These are phyloP conservation scores for Cenchrus fungigraminus DNA, from an alignment of 176 grass and related monocot genomes.

Conservation along the genomic window DNA sequence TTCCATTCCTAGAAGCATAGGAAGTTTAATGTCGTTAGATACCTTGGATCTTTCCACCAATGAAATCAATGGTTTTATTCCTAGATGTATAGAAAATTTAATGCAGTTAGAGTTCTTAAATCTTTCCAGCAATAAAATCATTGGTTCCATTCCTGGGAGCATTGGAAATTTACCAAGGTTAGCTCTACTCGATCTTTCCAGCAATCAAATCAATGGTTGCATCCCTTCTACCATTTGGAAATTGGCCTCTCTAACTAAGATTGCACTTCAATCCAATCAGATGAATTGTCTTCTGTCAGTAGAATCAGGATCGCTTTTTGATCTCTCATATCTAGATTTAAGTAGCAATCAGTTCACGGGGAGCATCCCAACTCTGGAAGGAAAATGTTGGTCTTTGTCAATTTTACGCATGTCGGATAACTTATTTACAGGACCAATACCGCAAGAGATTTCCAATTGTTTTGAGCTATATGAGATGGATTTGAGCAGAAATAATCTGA, in stretches of 20 bases:
- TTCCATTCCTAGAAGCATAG: neutral
- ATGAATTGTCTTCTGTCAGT: neutral
- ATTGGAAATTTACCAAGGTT: neutral
- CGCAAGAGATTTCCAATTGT: conserved; percentile 6
- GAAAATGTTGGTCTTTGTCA: rapidly evolving
- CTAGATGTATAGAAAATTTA: too few relatives aligned
- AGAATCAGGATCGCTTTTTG: neutral
- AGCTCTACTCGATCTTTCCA: neutral
- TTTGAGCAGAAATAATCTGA: conserved; percentile 32
- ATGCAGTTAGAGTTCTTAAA: too few relatives aligned
- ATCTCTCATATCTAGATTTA: neutral
- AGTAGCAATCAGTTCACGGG: neutral
- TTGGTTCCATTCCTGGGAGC: neutral
- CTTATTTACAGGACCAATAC: conserved; percentile 22
- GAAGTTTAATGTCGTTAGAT: neutral
- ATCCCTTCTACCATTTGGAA: neutral
- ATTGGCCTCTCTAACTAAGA: neutral
- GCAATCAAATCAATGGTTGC: neutral
- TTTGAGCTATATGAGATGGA: neutral
- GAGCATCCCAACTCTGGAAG: conserved; percentile 16
- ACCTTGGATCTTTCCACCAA: neutral
- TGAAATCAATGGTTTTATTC: too few relatives aligned
- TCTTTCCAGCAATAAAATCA: neutral
- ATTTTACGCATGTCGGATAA: neutral
- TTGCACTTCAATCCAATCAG: neutral